Conservation (phyloP, 441 rosid species). For the Brassica hybrid region DNA sequence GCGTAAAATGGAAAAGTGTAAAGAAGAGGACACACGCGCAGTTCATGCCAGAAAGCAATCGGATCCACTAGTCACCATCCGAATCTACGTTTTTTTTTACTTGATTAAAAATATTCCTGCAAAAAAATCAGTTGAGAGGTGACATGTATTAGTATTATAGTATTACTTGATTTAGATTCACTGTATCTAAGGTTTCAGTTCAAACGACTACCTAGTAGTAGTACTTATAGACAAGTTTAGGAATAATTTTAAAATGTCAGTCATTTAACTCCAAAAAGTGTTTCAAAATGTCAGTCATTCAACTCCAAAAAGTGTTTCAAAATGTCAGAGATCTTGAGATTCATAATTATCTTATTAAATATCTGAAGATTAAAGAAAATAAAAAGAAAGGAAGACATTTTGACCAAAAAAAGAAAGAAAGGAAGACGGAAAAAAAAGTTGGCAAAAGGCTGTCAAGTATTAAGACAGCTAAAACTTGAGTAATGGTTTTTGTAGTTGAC, state of each 20-base stretch:
- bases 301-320: background rate
- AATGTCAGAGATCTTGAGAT: conserved; percentile 23
- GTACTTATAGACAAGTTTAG: conserved; percentile 12
- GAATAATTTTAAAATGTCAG: conserved; percentile 16
- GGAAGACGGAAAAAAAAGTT: background rate
- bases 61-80: conserved; percentile 21
- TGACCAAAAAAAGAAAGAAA: no score
- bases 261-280: background rate
- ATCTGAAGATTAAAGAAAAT: background rate
- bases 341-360: background rate
- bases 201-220: conserved; percentile 5
- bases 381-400: no score
- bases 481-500: conserved; percentile 25
- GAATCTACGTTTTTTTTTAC: background rate
- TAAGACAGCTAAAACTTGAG: conserved; percentile 24
- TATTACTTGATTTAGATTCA: conserved; percentile 32
- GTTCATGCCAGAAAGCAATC: conserved; percentile 23
- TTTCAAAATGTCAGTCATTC: conserved; percentile 21
- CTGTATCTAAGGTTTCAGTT: conserved; percentile 26
- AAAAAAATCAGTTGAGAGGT: background rate
- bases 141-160: background rate
- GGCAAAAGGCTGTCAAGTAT: conserved; percentile 21
- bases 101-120: background rate
- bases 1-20: conserved; percentile 28
- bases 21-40: conserved; percentile 20